phyloP scores from a whole-genome alignment of 1,284 basidiomycete species.

The Ganoderma resinaceum region DNA sequence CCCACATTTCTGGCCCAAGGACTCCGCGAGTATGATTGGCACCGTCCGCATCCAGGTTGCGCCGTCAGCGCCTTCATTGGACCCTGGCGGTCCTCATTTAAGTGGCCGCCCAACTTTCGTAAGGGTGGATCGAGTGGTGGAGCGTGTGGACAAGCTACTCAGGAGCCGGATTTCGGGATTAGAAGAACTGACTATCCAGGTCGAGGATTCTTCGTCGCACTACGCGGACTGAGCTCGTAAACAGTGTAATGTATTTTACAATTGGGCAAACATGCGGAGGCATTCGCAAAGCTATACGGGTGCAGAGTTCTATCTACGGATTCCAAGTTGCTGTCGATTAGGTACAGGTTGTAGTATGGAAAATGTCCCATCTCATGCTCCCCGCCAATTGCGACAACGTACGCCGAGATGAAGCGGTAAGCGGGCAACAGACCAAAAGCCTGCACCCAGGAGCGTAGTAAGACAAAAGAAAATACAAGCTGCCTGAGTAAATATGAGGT shows the following conservation, averaged over 20 bases:
- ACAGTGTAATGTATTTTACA: constrained; percentile 30
- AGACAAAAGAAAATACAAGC: constrained; percentile 34
- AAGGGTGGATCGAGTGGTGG: constrained; percentile 74
- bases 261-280: constrained; percentile 13
- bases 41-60: constrained; percentile 89
- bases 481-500: constrained; percentile 28
- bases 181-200: constrained; percentile 88
- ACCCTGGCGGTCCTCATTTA: constrained; percentile 61
- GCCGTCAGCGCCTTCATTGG: constrained; percentile 59
- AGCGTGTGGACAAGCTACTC: constrained; percentile 77
- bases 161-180: constrained; percentile 78
- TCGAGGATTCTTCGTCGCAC: constrained; percentile 51
- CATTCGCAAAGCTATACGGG: constrained; percentile 20
- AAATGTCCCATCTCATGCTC: constrained; percentile 7
- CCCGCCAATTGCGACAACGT: constrained; percentile 2
- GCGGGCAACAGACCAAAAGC: constrained; percentile 1
- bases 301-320: constrained; percentile 23
- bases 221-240: constrained; percentile 14
- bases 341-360: constrained; percentile 29
- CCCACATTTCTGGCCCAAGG: constrained; percentile 97
- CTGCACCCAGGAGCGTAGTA: constrained; percentile 27
- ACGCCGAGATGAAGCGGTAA: neutral
- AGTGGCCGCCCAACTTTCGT: constrained; percentile 57
- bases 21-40: constrained; percentile 85
- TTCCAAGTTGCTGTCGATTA: constrained; percentile 21